A percentile compares a stretch with the other conserved stretches of the same genome.
Conservation (phyloP, 1,284 basidiomycete genomes). For the Ganoderma resinaceum region DNA sequence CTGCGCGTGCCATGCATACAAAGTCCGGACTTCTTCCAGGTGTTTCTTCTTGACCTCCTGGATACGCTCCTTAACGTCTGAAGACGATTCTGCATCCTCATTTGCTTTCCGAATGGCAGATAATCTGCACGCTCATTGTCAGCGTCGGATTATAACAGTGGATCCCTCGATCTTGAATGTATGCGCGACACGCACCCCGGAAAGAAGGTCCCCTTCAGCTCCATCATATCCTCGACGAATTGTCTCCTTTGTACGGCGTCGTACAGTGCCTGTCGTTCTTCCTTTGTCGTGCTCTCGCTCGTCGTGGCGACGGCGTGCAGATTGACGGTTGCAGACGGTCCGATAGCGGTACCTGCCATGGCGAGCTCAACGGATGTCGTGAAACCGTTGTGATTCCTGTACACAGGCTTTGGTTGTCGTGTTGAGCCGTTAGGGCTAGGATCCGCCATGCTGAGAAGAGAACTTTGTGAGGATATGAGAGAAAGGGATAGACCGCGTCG, state of each 20-base stretch:
- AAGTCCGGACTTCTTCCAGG: constrained; percentile 30
- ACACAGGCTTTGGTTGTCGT: constrained; percentile 17
- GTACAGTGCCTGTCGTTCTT: constrained; percentile 22
- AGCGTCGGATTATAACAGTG: not conserved
- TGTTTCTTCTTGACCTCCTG: constrained; percentile 31
- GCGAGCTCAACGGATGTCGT: constrained; percentile 19
- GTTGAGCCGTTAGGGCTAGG: not conserved
- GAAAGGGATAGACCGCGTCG: not conserved
- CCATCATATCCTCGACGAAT: constrained; percentile 35
- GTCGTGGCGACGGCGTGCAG: constrained; percentile 24
- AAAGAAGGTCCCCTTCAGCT: constrained; percentile 37
- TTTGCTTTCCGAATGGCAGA: constrained; percentile 29
- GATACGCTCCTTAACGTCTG: constrained; percentile 27
- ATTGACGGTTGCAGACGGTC: constrained; percentile 21
- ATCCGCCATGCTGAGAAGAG: constrained; percentile 1
- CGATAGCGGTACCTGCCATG: constrained; percentile 21
- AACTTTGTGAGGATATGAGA: not conserved
- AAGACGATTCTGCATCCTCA: constrained; percentile 29
- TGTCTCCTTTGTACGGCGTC: constrained; percentile 35
- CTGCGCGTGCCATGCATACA: constrained; percentile 36
- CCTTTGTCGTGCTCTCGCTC: constrained; percentile 10
- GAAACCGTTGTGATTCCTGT: constrained; percentile 33
- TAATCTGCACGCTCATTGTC: constrained; percentile 22
- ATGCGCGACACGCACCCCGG: constrained; percentile 33
- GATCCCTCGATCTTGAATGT: not conserved